These are phyloP conservation scores for Ogataea nitratoaversa DNA, from an alignment of 805 yeast species.

Conservation along the genomic window DNA sequence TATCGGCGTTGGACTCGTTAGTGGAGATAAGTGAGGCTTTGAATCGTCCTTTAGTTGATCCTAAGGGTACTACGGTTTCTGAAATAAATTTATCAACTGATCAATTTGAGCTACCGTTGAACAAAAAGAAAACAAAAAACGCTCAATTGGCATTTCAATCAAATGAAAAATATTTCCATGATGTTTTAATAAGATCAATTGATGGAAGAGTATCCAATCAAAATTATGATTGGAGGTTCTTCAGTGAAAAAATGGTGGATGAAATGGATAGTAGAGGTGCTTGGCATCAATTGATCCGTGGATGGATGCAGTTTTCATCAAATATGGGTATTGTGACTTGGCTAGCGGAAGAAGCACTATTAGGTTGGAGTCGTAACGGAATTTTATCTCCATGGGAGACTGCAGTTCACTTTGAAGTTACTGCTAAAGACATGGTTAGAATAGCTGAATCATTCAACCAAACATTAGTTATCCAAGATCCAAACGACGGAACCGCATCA, in stretches of 20 bases:
- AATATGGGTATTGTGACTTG: conserved; percentile 41
- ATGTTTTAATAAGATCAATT: conserved; percentile 27
- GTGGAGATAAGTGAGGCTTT: conserved; percentile 25
- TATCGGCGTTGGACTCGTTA: conserved; percentile 24
- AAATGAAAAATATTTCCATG: conserved; percentile 30
- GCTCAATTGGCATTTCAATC: conserved; percentile 30
- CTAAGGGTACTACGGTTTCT: conserved; percentile 16
- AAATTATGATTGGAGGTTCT: conserved; percentile 66
- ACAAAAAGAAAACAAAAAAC: conserved; percentile 25
- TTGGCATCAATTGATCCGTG: conserved; percentile 43
- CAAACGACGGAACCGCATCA: conserved; percentile 40
- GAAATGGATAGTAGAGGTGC: conserved; percentile 37
- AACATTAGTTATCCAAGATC: conserved; percentile 41
- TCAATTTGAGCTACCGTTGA: conserved; percentile 25
- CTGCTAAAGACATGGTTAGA: conserved; percentile 42
- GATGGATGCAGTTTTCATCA: conserved; percentile 42
- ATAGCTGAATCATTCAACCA: conserved; percentile 45
- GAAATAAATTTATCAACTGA: conserved; percentile 17
- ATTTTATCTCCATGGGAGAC: conserved; percentile 50
- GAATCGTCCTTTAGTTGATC: conserved; percentile 28
- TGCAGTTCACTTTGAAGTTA: conserved; percentile 47
- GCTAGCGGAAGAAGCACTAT: conserved; percentile 45
- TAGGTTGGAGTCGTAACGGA: conserved; percentile 51
- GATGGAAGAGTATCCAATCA: conserved; percentile 30
- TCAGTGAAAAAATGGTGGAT: conserved; percentile 38